Evolutionary conservation across 768 basidiomycete genomes (phyloP), one percentile per base, ranked within the genome.

Genomic region (Tubosaeta brunneosetosa): DNA sequence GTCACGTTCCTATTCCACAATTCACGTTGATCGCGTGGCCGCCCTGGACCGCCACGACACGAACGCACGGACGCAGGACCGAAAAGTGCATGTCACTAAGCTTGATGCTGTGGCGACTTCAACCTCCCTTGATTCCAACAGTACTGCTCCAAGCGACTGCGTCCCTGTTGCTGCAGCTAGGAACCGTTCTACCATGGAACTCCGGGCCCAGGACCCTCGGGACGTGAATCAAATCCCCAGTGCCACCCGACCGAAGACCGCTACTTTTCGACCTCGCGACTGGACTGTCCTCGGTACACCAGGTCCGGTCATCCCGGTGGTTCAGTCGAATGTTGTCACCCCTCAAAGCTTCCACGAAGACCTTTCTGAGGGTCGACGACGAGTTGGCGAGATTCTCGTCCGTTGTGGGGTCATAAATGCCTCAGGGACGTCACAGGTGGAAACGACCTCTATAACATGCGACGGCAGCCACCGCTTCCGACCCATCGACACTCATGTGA

Each of bases 41-140:
- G 31, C 44, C 33, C 46, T 40, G 47, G 44, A 44, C 47, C 11
- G 48, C 66, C 69, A 69, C 65, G 67, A 67, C 55, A 58, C 29
- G 29, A 53, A 55, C 51, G 48, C 67, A 53, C 71, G 69, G 55
- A 10, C 42, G 12, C 47, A 34, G 22, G 51, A 55, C 48, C 33
- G 38, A 25, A 42, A 50, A 32, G 40, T 37, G 34, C 57, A 50
- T 40, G 55, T 58, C 54, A 52, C 40, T 19, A 47, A 47, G 42
- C 25, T 44, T 40, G 40, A 38, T 50, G 55, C 47, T 54, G 55
- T 47, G 36, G 47, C 36, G 12, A 31, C 48, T 36, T 53, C 58
- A 19, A 36, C 55, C 40, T 44, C 58, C 50, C 53, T 54, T 50
- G 51, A 42, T 42, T 49, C 46, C 42, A 49, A 58, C 49, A 29